phyloP scores from a whole-genome alignment of 75 land plant species.

The Cunninghamia lanceolata region DNA sequence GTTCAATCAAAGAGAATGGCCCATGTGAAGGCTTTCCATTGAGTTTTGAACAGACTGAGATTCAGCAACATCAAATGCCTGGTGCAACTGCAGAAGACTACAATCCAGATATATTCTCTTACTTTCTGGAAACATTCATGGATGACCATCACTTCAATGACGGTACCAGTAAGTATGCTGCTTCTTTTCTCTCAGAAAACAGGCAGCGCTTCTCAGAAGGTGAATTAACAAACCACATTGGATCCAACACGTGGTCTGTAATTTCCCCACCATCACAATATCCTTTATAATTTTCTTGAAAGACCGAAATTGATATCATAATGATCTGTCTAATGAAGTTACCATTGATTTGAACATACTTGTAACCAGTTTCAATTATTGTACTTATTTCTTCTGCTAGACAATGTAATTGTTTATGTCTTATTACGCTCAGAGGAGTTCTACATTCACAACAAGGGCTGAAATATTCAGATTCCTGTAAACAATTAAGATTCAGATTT shows the following conservation, averaged over 20 bases:
- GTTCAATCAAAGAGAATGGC: background rate
- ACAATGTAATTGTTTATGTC: no score
- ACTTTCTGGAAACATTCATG: background rate
- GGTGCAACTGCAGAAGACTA: background rate
- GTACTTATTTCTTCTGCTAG: no score
- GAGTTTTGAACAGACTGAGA: background rate
- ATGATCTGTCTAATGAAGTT: background rate
- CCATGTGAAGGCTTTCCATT: background rate
- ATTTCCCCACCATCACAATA: background rate
- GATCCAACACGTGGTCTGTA: background rate
- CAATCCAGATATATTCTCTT: constrained; percentile 10
- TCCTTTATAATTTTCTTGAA: background rate
- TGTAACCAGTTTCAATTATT: no score
- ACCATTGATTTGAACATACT: no score
- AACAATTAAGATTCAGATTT: no score
- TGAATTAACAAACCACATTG: background rate
- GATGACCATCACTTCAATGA: background rate
- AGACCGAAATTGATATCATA: background rate
- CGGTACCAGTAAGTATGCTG: background rate
- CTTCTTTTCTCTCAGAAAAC: background rate
- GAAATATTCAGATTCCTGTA: no score
- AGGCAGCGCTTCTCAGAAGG: background rate
- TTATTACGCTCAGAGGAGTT: no score
- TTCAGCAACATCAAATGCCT: background rate
- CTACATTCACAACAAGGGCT: no score